Percentiles rank a stretch among this genome's conserved stretches.
phyloP scores from a whole-genome alignment of 768 basidiomycete species.

The Mycena haematopus region DNA sequence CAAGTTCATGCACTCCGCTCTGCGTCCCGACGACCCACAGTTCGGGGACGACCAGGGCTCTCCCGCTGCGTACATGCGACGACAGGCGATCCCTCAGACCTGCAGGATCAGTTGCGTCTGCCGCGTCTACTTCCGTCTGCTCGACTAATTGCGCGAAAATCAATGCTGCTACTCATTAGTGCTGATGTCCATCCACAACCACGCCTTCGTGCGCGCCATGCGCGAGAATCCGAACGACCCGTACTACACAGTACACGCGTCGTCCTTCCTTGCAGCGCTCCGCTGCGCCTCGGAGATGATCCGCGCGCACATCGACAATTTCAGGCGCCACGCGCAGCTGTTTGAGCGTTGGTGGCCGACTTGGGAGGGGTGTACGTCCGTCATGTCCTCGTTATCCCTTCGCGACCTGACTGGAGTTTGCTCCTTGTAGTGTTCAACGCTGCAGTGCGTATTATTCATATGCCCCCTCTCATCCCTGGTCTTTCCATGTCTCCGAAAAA shows the following conservation, averaged over 20 bases:
- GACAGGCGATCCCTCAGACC: not conserved
- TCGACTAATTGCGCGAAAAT: too few relatives aligned
- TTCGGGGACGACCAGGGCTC: not conserved
- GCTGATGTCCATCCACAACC: slow-evolving; percentile 20
- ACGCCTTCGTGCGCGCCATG: not conserved
- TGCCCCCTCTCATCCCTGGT: too few relatives aligned
- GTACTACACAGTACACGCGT: slow-evolving; percentile 2
- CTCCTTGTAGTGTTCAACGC: not conserved
- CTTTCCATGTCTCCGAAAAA: too few relatives aligned
- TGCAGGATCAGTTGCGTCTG: slow-evolving; percentile 7
- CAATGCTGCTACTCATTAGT: not conserved
- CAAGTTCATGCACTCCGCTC: slow-evolving; percentile 14
- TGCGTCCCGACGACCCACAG: not conserved
- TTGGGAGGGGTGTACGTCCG: slow-evolving; percentile 14
- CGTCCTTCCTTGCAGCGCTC: slow-evolving; percentile 10
- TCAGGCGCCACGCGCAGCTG: slow-evolving; percentile 3
- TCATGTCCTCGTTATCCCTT: not conserved
- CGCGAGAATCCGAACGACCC: slow-evolving; percentile 14
- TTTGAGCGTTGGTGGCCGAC: slow-evolving; percentile 17
- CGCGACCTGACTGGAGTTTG: not conserved
- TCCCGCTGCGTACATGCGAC: slow-evolving; percentile 2
- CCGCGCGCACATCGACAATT: not conserved
- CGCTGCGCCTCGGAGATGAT: slow-evolving; percentile 11
- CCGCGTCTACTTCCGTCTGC: not conserved
- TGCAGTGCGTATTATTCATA: not conserved